phyloP scores from a whole-genome alignment of 2,329 filamentous ascomycete species.

The Samsoniella hepiali region DNA sequence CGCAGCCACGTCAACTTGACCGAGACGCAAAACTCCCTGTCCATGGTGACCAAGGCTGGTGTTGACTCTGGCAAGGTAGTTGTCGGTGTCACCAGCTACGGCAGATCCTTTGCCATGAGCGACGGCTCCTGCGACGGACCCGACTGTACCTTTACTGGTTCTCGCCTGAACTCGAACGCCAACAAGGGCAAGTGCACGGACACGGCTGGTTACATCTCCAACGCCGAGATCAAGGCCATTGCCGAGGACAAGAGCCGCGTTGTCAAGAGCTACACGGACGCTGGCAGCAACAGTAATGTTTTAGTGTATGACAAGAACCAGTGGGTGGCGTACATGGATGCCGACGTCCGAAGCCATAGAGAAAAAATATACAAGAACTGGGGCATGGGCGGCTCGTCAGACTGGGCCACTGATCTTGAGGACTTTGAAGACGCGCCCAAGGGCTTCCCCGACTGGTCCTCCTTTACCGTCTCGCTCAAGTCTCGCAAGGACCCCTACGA shows the following conservation, averaged over 20 bases:
- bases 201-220: conserved; percentile 25
- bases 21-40: conserved; percentile 29
- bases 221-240: conserved; percentile 32
- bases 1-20: conserved; percentile 37
- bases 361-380: conserved; percentile 18
- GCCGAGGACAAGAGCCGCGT: conserved; percentile 16
- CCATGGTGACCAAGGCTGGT: conserved; percentile 38
- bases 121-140: conserved; percentile 28
- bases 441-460: conserved; percentile 20
- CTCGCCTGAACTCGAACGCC: conserved; percentile 20
- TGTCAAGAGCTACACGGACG: conserved; percentile 17
- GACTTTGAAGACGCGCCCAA: conserved; percentile 23
- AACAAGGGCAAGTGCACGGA: conserved; percentile 26
- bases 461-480: conserved; percentile 21
- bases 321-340: conserved; percentile 25
- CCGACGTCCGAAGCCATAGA: conserved; percentile 17
- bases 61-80: conserved; percentile 29
- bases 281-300: conserved; percentile 22
- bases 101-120: conserved; percentile 30
- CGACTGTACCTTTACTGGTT: background rate
- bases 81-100: conserved; percentile 33
- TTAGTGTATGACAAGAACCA: conserved; percentile 23
- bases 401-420: conserved; percentile 27
- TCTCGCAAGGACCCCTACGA: conserved; percentile 22
- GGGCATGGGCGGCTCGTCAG: conserved; percentile 24